These are phyloP conservation scores for Macrocybe gigantea DNA, from an alignment of 768 basidiomycete species.

Conservation along the genomic window DNA sequence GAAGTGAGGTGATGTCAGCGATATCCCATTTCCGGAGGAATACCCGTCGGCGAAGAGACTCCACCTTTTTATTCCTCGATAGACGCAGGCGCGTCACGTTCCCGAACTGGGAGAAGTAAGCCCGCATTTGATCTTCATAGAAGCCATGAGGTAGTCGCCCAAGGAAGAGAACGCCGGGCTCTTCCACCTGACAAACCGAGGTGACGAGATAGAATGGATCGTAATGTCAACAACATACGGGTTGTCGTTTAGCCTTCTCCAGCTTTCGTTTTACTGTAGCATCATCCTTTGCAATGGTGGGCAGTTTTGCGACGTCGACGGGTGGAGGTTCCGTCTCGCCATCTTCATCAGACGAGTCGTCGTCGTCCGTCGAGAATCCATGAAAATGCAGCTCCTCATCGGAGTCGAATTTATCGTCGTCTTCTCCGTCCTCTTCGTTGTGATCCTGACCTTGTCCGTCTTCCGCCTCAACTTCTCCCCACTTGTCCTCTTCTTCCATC, in stretches of 20 bases:
- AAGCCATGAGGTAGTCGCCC: conserved; percentile 95
- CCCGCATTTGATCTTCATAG: conserved; percentile 90
- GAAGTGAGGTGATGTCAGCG: background rate
- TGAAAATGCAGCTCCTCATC: conserved; percentile 43
- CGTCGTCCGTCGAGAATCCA: conserved; percentile 75
- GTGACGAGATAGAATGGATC: background rate
- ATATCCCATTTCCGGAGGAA: background rate
- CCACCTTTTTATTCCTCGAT: conserved; percentile 89
- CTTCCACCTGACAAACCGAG: conserved; percentile 31
- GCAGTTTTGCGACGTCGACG: conserved; percentile 68
- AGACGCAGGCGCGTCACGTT: conserved; percentile 81
- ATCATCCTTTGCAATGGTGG: conserved; percentile 87
- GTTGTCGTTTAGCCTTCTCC: conserved; percentile 56
- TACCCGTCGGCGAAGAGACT: background rate
- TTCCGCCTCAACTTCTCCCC: conserved; percentile 9
- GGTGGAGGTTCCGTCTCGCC: conserved; percentile 45
- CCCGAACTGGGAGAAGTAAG: conserved; percentile 95
- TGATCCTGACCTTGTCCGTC: conserved; percentile 30
- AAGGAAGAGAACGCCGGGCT: conserved; percentile 83
- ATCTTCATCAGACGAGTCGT: conserved; percentile 74
- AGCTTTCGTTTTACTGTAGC: conserved; percentile 63
- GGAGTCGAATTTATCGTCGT: conserved; percentile 9
- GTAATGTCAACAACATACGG: conserved; percentile 40
- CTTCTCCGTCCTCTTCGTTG: conserved; percentile 4
- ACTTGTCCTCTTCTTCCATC: conserved; percentile 14